These are phyloP conservation scores for Sugiyamaella xylanicola DNA, from an alignment of 1,139 yeast species.

Conservation along the genomic window DNA sequence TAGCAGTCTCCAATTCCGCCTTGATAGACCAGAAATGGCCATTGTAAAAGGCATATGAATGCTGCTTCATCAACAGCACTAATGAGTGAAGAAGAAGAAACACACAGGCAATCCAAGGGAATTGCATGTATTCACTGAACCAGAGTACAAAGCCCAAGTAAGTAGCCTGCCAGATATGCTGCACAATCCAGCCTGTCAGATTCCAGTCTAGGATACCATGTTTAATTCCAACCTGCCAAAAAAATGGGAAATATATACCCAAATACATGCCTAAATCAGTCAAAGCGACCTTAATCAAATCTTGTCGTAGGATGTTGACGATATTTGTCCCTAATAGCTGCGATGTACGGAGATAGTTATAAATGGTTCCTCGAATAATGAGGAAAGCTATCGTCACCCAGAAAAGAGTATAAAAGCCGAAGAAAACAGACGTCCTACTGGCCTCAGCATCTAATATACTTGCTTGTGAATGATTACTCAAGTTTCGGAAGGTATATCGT, in stretches of 20 bases:
- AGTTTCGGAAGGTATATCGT: constrained; percentile 27
- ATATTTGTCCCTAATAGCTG: constrained; percentile 52
- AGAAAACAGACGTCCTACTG: constrained; percentile 37
- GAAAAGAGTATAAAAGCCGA: constrained; percentile 44
- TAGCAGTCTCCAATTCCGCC: constrained; percentile 58
- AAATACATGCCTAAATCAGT: constrained; percentile 74
- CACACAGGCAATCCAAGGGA: constrained; percentile 87
- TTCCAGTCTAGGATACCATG: constrained; percentile 56
- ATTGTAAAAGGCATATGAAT: constrained; percentile 84
- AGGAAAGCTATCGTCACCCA: constrained; percentile 41
- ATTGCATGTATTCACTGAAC: constrained; percentile 55
- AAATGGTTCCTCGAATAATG: constrained; percentile 35
- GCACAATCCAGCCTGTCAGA: constrained; percentile 60
- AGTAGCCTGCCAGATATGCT: constrained; percentile 56
- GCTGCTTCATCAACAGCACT: constrained; percentile 89
- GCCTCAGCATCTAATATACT: constrained; percentile 35
- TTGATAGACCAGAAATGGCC: constrained; percentile 77
- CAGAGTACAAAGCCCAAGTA: constrained; percentile 52
- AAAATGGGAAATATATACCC: constrained; percentile 56
- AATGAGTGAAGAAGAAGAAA: constrained; percentile 80
- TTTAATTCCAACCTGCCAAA: constrained; percentile 56
- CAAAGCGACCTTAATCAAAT: constrained; percentile 62
- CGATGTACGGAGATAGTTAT: constrained; percentile 40
- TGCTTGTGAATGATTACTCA: constrained; percentile 26
- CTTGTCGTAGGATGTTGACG: constrained; percentile 53